Conservation (phyloP, 768 basidiomycete species). For the Amanita subjunquillea region DNA sequence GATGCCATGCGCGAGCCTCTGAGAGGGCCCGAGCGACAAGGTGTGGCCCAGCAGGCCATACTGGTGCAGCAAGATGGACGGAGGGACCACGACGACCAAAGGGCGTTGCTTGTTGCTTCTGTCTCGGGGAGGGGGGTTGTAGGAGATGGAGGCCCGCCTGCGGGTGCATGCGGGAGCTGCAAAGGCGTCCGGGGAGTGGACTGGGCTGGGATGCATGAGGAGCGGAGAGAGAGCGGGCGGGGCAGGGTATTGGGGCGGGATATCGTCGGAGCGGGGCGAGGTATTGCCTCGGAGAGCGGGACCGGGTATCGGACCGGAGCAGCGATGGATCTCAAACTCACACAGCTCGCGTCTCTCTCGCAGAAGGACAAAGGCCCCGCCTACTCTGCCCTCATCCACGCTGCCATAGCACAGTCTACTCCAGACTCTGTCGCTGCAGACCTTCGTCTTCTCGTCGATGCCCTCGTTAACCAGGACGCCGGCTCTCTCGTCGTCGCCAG, state of each 20-base stretch:
- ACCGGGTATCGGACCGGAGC: slow-evolving; percentile 35
- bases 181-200: not conserved
- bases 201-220: slow-evolving; percentile 10
- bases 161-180: slow-evolving; percentile 18
- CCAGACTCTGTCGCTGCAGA: slow-evolving; percentile 36
- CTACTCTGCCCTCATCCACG: slow-evolving; percentile 59
- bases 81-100: slow-evolving; percentile 61
- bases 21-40: slow-evolving; percentile 44
- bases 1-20: slow-evolving; percentile 57
- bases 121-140: slow-evolving; percentile 40
- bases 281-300: slow-evolving; percentile 37
- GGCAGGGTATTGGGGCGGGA: slow-evolving; percentile 30
- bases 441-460: slow-evolving; percentile 65
- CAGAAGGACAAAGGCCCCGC: slow-evolving; percentile 84
- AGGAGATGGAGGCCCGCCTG: slow-evolving; percentile 41
- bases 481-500: slow-evolving; percentile 83
- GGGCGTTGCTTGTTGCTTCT: slow-evolving; percentile 34
- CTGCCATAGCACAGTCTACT: slow-evolving; percentile 46
- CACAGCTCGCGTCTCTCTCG: slow-evolving; percentile 48
- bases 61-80: slow-evolving; percentile 44
- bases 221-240: slow-evolving; percentile 33
- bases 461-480: slow-evolving; percentile 73
- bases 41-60: slow-evolving; percentile 51
- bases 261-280: slow-evolving; percentile 18
- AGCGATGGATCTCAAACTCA: slow-evolving; percentile 58